Conservation (phyloP, 1,284 basidiomycete species). For the Wallemia ichthyophaga region DNA sequence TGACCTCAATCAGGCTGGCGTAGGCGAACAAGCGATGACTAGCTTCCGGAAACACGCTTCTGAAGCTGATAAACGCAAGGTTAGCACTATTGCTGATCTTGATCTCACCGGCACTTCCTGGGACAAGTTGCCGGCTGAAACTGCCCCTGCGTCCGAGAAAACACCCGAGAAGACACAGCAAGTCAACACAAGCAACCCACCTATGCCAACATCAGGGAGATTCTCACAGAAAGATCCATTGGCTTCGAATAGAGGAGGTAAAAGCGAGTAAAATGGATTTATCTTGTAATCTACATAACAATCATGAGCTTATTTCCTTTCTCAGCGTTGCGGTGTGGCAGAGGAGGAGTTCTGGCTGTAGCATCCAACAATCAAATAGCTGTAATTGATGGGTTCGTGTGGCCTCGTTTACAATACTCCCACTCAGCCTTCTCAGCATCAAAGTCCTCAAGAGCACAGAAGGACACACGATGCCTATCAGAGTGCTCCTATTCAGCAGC, state of each 20-base stretch:
- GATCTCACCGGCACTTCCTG: neutral
- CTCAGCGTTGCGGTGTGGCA: neutral
- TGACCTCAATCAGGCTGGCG: neutral
- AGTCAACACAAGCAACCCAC: neutral
- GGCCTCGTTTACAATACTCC: neutral
- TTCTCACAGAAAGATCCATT: neutral
- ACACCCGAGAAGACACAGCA: no score
- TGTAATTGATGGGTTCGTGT: neutral
- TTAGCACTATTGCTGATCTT: neutral
- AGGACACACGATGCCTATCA: slow-evolving; percentile 24
- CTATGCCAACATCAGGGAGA: neutral
- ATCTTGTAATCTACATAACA: neutral
- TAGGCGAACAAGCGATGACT: neutral
- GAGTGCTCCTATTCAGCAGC: slow-evolving; percentile 26
- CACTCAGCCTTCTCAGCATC: neutral
- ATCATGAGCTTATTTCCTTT: neutral
- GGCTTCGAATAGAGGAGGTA: neutral
- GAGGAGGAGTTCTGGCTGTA: neutral
- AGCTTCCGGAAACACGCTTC: neutral
- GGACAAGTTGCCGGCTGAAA: neutral
- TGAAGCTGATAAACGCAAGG: neutral
- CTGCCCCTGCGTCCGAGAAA: no score
- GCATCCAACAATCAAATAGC: neutral
- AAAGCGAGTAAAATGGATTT: neutral
- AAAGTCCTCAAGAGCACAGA: slow-evolving; percentile 13